Evolutionary conservation across 169 alveolate genomes (phyloP).

Genomic region (Plasmodium gonderi): DNA sequence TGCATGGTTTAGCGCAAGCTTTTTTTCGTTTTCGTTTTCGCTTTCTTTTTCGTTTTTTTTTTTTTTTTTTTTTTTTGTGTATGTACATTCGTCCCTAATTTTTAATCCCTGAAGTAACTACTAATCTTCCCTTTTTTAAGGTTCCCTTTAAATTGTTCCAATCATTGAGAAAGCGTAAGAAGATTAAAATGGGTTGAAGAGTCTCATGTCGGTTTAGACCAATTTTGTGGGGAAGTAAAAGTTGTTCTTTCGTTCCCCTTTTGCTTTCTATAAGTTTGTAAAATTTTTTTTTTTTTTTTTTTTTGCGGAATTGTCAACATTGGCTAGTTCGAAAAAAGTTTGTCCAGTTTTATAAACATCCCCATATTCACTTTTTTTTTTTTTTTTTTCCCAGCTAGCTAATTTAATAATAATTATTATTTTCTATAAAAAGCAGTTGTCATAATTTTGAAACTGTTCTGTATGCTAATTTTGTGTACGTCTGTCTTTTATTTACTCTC

Average conservation of each 20-base stretch:
- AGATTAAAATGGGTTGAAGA: not conserved
- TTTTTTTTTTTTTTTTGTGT: no score
- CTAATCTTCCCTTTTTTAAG: not conserved
- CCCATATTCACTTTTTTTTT: no score
- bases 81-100: no score
- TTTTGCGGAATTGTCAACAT: no score
- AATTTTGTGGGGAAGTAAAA: not conserved
- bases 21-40: conserved; percentile 3
- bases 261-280: not conserved
- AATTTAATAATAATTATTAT: not conserved
- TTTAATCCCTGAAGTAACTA: not conserved
- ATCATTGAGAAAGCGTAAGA: not conserved
- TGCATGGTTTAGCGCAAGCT: not conserved
- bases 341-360: no score
- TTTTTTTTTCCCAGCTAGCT: conserved; percentile 7
- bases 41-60: not conserved
- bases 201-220: not conserved
- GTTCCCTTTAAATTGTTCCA: not conserved
- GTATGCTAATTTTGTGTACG: no score
- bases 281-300: not conserved
- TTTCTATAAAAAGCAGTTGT: not conserved
- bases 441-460: not conserved
- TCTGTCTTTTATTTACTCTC: no score
- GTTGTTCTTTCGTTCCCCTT: not conserved
- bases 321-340: no score